A percentile compares a stretch with the other conserved stretches of the same genome.
phyloP scores from a whole-genome alignment of 768 basidiomycete genomes.

The Boletus huronensis region DNA sequence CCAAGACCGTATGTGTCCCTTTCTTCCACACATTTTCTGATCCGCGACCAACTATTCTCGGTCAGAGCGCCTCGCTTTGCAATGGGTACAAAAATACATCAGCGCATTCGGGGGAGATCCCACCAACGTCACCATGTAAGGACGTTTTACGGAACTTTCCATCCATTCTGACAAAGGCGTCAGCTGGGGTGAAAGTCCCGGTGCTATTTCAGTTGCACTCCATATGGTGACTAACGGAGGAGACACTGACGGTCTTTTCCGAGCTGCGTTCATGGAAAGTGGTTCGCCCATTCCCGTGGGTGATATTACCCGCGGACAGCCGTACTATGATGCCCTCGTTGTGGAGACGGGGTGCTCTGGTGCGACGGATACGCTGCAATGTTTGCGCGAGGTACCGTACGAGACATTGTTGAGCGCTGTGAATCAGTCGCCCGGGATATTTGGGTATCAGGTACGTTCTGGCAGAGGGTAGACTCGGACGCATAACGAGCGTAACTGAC shows the following conservation, averaged over 20 bases:
- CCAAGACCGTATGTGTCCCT: conserved; percentile 36
- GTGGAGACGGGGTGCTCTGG: conserved; percentile 29
- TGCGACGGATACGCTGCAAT: conserved; percentile 29
- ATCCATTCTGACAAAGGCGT: neutral
- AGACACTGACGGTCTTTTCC: conserved; percentile 25
- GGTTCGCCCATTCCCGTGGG: conserved; percentile 31
- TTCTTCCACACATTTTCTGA: neutral
- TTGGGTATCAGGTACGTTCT: conserved; percentile 31
- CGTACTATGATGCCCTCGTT: conserved; percentile 31
- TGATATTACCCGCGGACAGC: conserved; percentile 22
- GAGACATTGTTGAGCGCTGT: conserved; percentile 31
- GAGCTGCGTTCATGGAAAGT: conserved; percentile 38
- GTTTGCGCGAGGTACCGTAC: conserved; percentile 33
- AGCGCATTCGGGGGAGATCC: conserved; percentile 56
- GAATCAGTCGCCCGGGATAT: conserved; percentile 30
- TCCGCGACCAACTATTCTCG: neutral
- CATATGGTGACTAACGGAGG: conserved; percentile 31
- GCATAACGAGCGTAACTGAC: neutral
- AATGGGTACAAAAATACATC: conserved; percentile 62
- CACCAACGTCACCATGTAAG: conserved; percentile 36
- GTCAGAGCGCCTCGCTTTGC: conserved; percentile 38
- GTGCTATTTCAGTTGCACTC: conserved; percentile 34
- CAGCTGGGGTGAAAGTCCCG: conserved; percentile 37
- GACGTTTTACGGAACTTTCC: neutral
- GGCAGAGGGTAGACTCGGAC: neutral